Base-by-base conservation (phyloP, 805 yeast species). In the Babjeviella inositovora region DNA sequence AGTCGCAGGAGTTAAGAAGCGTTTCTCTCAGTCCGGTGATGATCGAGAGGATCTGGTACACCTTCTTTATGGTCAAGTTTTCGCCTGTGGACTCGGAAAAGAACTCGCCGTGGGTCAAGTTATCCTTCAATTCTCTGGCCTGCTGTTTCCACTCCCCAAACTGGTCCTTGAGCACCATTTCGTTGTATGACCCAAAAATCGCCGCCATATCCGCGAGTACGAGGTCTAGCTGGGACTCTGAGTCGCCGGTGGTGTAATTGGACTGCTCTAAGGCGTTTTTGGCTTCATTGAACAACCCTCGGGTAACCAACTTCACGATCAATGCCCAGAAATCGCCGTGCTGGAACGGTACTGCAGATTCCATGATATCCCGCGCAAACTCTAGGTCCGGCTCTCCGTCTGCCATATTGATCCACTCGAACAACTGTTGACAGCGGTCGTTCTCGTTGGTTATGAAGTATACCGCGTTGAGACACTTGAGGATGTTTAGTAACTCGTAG, bases 361-460 rank as follows among this genome's bases (percentile, higher is more conserved):
- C 38, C 34, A 59, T 44, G 7, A 62, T 61, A 20, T 43, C 52
- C 24, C 66, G 61, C 4, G 63, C 51, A 15, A 62, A 43, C 14
- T 57, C 64, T 11, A 53, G 52, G 28, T 60, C 67, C 2, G 85
- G 85, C 32, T 66, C 64, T 5, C 73, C 70, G 38, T 75, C 80
- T 15, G 73, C 70, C 26, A 67, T 56, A 37, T 77, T 77, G 13
- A 73, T 53, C 90, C 90, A 77, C 22, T 54, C 58, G 9, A 59
- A 43, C 17, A 70, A 43, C n/a, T n/a, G n/a, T n/a, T n/a, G n/a
- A n/a, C n/a, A n/a, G n/a, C n/a, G n/a, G n/a, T n/a, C n/a, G n/a
- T n/a, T n/a, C n/a, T n/a, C n/a, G 18, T 55, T 38, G 22, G 52
- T 50, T 15, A 70, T 58, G 32, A 68, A 70, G 33, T 56, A 51